Conservation (phyloP, 164 flowering plant genomes). For the Saururus chinensis region DNA sequence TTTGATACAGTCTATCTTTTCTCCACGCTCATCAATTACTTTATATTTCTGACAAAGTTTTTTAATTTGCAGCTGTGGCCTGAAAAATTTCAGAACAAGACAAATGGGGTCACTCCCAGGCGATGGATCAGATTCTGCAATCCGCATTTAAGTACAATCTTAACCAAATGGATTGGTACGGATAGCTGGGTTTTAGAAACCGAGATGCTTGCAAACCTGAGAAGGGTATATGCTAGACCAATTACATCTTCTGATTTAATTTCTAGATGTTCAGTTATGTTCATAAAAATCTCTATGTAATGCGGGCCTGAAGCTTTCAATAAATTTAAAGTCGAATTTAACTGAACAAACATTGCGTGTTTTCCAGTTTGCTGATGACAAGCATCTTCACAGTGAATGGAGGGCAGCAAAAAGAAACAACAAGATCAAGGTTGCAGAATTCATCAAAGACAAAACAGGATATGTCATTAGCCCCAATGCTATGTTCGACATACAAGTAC, state of each 20-base stretch:
- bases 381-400: constrained; percentile 73
- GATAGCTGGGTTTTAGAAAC: constrained; percentile 76
- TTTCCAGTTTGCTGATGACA: constrained; percentile 65
- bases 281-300: no score
- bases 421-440: constrained; percentile 55
- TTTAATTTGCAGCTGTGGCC: constrained; percentile 75
- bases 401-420: constrained; percentile 61
- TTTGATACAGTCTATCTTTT: not conserved
- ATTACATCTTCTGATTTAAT: no score
- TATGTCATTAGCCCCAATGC: constrained; percentile 73
- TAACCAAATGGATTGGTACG: constrained; percentile 69
- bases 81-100: constrained; percentile 88
- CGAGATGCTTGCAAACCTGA: constrained; percentile 63
- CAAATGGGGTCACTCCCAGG: constrained; percentile 96
- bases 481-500: constrained; percentile 82
- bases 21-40: constrained; percentile 1
- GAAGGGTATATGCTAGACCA: constrained; percentile 39
- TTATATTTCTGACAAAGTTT: not conserved
- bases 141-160: constrained; percentile 58
- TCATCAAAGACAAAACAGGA: constrained; percentile 73
- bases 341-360: not conserved
- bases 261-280: no score
- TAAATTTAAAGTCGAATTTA: not conserved
- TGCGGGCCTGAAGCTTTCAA: no score
- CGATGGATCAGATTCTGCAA: constrained; percentile 93